Conservation (phyloP, 2,329 filamentous ascomycete genomes). For the Pestalotiopsis sp. region DNA sequence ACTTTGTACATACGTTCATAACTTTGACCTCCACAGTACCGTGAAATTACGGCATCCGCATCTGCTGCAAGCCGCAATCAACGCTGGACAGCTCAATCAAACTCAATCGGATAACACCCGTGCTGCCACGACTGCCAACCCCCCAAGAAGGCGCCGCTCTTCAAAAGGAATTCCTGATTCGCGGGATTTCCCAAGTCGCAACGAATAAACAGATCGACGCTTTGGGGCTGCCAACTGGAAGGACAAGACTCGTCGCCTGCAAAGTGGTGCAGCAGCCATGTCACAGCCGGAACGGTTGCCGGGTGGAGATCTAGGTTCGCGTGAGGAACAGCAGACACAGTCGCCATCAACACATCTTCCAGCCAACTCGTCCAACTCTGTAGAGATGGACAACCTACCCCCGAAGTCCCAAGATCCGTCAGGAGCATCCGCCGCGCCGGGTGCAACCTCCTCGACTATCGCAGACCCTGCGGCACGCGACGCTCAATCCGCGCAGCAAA, state of each 20-base stretch:
- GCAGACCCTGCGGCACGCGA: neutral
- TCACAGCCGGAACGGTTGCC: slow-evolving; percentile 10
- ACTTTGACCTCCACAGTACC: neutral
- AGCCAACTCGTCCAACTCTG: slow-evolving; percentile 4
- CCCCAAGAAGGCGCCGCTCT: neutral
- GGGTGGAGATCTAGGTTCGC: slow-evolving; percentile 12
- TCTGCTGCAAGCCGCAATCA: neutral
- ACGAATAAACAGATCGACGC: neutral
- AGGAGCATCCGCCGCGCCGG: neutral
- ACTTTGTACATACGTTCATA: neutral
- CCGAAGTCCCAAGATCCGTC: neutral
- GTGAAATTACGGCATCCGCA: neutral
- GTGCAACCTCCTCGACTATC: neutral
- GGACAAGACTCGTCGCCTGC: neutral
- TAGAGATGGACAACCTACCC: slow-evolving; percentile 13
- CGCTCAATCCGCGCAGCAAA: neutral
- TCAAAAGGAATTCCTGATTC: neutral
- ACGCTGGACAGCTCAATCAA: slow-evolving; percentile 7
- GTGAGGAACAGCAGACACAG: slow-evolving; percentile 2
- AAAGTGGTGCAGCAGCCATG: slow-evolving; percentile 3
- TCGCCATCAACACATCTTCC: slow-evolving; percentile 4
- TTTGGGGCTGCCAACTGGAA: neutral
- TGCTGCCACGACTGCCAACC: neutral
- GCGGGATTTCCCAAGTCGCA: neutral
- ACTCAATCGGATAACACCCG: slow-evolving; percentile 4